A percentile compares a stretch with the other conserved stretches of the same genome.
Conservation (phyloP, 345 rosid species). For the Diplotaxis tenuifolia region DNA sequence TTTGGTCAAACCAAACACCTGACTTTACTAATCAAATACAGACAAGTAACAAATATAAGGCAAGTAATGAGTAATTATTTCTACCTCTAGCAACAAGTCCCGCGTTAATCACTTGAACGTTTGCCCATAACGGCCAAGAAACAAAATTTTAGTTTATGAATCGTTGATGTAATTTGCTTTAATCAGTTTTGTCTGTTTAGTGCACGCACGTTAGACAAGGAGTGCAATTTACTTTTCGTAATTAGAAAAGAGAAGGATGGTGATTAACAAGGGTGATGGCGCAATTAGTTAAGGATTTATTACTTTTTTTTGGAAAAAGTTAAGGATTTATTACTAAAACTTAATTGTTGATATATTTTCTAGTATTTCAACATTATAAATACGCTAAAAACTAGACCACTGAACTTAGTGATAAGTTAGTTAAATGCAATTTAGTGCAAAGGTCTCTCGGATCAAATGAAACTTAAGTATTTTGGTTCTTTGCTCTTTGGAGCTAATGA, state of each 20-base stretch:
- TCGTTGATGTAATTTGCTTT: neutral
- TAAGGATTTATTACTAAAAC: neutral
- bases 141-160: neutral
- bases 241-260: slow-evolving; percentile 21
- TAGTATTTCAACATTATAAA: too few relatives aligned
- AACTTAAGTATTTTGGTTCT: slow-evolving; percentile 3
- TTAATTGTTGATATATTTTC: too few relatives aligned
- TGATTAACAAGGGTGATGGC: slow-evolving; percentile 31
- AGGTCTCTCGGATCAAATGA: neutral
- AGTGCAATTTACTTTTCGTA: neutral
- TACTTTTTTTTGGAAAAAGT: too few relatives aligned
- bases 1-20: too few relatives aligned
- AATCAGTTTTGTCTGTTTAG: neutral
- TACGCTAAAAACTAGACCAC: neutral
- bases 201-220: neutral
- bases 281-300: slow-evolving; percentile 14
- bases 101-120: too few relatives aligned
- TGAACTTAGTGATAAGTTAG: neutral
- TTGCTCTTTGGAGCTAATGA: slow-evolving; percentile 26
- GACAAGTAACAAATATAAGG: too few relatives aligned
- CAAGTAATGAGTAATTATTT: too few relatives aligned
- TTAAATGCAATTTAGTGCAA: neutral
- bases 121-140: neutral
- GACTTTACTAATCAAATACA: too few relatives aligned
- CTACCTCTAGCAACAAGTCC: too few relatives aligned